Base-by-base conservation (phyloP, 2,329 filamentous ascomycete species). In the Pseudonectria foliicola region DNA sequence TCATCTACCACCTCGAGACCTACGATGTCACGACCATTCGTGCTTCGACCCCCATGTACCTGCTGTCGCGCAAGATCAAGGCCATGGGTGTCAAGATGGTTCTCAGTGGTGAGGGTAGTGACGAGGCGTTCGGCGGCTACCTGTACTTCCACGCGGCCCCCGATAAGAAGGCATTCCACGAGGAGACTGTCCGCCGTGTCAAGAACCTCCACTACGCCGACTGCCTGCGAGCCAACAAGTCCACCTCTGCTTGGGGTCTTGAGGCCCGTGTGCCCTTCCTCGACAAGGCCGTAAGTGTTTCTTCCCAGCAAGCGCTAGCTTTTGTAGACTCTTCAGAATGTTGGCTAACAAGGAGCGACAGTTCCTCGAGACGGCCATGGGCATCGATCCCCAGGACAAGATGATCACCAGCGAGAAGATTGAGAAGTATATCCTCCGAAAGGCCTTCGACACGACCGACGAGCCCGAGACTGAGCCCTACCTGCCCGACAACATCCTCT, bases 81-180 rank as follows among this genome's bases (percentile, higher is more conserved):
- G 92, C 89, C 25, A 90, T 95, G 81, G 92, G 92, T 45, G 85
- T 98, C 58, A 98, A 98, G 78, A 98, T 98, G 92, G 92, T 98
- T 38, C 75, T 98, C 43, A 93, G 85, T 55, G 92, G 92, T 43
- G 92, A 98, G 67, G 92, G 92, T 32, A 92, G 85, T 55, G 92
- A 98, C 62, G 92, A 98, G 68, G 95, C 95, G 60, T 96, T 96
- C 52, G 92, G 92, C 44, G 92, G 92, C 34, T 98, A 98, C 65
- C 79, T 98, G 13, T 98, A 98, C 74, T 98, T 98, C 79, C 88
- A 95, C 64, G 85, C 82, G 42, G 92, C 92, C 3, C 92, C 92
- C 14, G 75, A 87, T 71, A 90, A 84, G 70, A 77, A 84, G 53
- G 83, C 80, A n/a, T 93, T 98, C 73, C 92, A 98, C 69, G 80